Evolutionary conservation across 2,329 filamentous ascomycete genomes (phyloP).

Genomic region (Alternaria gansuensis): DNA sequence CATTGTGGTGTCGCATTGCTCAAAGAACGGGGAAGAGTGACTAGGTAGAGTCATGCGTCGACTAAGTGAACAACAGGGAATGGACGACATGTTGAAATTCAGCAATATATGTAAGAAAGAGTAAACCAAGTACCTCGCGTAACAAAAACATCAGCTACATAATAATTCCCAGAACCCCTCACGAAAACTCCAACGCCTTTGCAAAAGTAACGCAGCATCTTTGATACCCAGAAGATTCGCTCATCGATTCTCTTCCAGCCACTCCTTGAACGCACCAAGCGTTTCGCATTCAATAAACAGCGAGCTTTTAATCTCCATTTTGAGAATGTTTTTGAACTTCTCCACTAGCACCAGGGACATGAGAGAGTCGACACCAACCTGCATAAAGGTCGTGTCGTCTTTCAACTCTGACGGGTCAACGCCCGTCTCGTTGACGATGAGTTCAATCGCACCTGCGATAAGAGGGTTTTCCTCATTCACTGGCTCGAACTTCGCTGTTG

Average conservation of each 20-base stretch:
- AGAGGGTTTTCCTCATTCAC: neutral
- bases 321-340: conserved; percentile 10
- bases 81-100: too few species aligned
- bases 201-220: neutral
- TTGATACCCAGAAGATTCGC: neutral
- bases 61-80: too few species aligned
- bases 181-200: neutral
- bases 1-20: too few species aligned
- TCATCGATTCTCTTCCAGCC: conserved; percentile 10
- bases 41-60: too few species aligned
- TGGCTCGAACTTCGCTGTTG: neutral
- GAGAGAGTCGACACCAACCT: conserved; percentile 9
- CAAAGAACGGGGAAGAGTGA: too few species aligned
- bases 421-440: conserved; percentile 4
- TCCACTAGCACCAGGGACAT: conserved; percentile 6
- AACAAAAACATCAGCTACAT: neutral
- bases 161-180: neutral
- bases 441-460: neutral
- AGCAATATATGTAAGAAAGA: too few species aligned
- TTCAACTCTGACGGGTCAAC: conserved; percentile 2
- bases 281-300: conserved; percentile 5
- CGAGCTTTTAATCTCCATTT: conserved; percentile 9
- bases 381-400: conserved; percentile 1
- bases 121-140: too few species aligned
- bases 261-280: conserved; percentile 9